Conservation (phyloP, 352 stramenopile genomes). For the Phytophthora quininea region DNA sequence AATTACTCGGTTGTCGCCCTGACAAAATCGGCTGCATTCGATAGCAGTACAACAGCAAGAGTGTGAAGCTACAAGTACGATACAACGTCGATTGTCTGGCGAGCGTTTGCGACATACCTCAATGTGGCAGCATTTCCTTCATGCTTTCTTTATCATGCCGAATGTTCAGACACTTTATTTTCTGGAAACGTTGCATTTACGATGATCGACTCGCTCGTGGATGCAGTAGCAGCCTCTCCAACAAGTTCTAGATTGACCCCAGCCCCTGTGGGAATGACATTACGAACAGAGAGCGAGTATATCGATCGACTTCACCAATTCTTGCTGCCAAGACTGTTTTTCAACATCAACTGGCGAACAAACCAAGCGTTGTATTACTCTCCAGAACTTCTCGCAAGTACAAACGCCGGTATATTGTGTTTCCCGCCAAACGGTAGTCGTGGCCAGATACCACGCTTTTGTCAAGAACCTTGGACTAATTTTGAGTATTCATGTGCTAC, state of each 20-base stretch:
- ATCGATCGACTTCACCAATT: constrained; percentile 39
- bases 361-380: no score
- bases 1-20: constrained; percentile 13
- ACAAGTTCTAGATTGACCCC: neutral
- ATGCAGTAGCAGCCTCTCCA: neutral
- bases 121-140: constrained; percentile 11
- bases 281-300: constrained; percentile 18
- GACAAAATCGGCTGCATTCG: constrained; percentile 2
- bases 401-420: no score
- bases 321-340: constrained; percentile 27
- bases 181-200: constrained; percentile 15
- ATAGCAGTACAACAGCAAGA: constrained; percentile 1
- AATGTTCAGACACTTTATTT: constrained; percentile 5
- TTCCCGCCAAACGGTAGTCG: no score
- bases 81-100: constrained; percentile 21
- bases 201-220: constrained; percentile 25
- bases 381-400: no score
- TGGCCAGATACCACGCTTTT: no score
- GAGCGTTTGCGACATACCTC: constrained; percentile 20
- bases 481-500: no score
- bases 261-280: neutral
- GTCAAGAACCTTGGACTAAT: no score
- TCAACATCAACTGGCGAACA: constrained; percentile 17
- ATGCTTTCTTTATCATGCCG: constrained; percentile 18
- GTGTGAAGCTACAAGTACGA: constrained; percentile 39